Base-by-base conservation (phyloP, 371 early-diverging fungal genomes). In the Thermomucor indicae-seudaticae region DNA sequence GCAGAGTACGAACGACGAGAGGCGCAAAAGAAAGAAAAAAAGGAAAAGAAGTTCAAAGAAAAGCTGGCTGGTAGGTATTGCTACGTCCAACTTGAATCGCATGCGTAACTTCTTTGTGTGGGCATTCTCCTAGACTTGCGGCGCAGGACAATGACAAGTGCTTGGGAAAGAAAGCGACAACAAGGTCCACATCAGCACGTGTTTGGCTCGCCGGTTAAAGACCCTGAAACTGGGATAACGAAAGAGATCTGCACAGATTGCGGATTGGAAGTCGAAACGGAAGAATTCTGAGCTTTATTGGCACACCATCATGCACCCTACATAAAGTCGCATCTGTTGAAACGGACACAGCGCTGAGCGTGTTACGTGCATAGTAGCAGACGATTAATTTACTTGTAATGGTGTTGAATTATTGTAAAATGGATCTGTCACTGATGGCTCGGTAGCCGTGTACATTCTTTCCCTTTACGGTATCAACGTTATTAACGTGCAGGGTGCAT, bases 1-100 rank as follows among this genome's bases (percentile, higher is more conserved):
- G 71, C 75, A 25, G 96, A 96, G 65, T 96, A 89, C 62, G 93
- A 91, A 51, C 71, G 82, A 42, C 75, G 97, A n/a, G 86, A 86
- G 32, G 62, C 75, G 4, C 86, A 87, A 27, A 96, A 94, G 66
- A 84, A 84, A 44, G 67, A 72, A 11, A 79, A 83, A 43, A 93
- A 95, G 51, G 91, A 92, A 30, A 83, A 85, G 46, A 90, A 92
- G 59, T 93, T 90, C 60, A 86, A 90, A 56, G 78, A 76, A 25
- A 89, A 91, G 46, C 56, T 92, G 25, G 65, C 69, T 42, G 86
- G 82, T 79, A 59, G 55, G 43, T n/a, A n/a, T n/a, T n/a, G n/a
- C n/a, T n/a, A 14, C 14, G 12, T 38, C 20, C n/a, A 12, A 2
- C 12, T 8, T 30, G 17, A 37, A 38, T 25, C 7, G n/a, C 10